A percentile compares a stretch with the other conserved stretches of the same genome.
phyloP scores from a whole-genome alignment of 2,329 filamentous ascomycete genomes.

The Dichotomopilus funicola region DNA sequence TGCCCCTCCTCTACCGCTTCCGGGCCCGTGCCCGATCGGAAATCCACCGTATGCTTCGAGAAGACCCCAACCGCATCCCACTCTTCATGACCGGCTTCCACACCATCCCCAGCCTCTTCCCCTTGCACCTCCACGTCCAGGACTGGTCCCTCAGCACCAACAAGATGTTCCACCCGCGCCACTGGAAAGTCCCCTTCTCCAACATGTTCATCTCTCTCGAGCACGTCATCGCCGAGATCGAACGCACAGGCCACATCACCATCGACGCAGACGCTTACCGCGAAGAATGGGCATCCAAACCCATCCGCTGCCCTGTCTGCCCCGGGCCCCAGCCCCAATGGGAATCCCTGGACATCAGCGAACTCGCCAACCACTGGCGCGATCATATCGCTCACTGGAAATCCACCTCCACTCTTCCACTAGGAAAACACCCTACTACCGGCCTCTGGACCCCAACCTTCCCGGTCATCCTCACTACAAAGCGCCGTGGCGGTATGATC shows the following conservation, averaged over 20 bases:
- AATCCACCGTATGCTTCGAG: neutral
- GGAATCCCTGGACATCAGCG: neutral
- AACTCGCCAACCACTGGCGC: neutral
- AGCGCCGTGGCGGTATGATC: neutral
- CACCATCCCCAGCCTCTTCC: conserved; percentile 1
- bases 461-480: neutral
- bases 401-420: neutral
- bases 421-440: neutral
- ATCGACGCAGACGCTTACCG: neutral
- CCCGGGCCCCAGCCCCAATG: conserved; percentile 1
- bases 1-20: neutral
- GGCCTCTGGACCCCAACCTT: neutral
- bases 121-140: neutral
- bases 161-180: neutral
- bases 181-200: conserved; percentile 3
- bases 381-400: neutral
- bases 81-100: neutral
- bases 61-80: neutral
- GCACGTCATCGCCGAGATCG: neutral
- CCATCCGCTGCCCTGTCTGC: conserved; percentile 4
- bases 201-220: conserved; percentile 1
- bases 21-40: neutral
- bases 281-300: neutral
- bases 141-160: conserved; percentile 5
- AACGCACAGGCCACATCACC: neutral